A percentile compares a stretch with the other conserved stretches of the same genome.
phyloP scores from a whole-genome alignment of 306 rosid genomes.

The Mimosa pudica region DNA sequence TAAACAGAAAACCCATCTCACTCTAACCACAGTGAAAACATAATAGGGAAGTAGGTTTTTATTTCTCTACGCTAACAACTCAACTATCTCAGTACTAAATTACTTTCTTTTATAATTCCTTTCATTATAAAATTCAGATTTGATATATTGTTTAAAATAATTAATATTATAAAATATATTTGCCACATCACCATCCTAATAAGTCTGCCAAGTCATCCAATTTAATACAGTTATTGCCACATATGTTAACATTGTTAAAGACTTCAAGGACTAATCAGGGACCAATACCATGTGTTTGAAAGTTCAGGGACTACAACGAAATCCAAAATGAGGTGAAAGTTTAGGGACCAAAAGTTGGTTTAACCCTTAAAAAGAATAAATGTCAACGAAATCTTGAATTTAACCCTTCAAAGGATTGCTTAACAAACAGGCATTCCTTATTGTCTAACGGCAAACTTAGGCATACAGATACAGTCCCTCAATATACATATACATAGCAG shows the following conservation, averaged over 20 bases:
- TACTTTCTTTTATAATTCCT: background rate
- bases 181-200: too few relatives aligned
- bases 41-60: background rate
- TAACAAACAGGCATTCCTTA: background rate
- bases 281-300: too few relatives aligned
- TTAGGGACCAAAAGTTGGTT: too few relatives aligned
- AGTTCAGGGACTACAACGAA: too few relatives aligned
- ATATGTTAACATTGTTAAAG: too few relatives aligned
- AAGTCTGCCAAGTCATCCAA: too few relatives aligned
- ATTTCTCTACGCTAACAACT: constrained; percentile 18
- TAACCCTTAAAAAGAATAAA: background rate
- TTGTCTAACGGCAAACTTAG: background rate
- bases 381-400: background rate
- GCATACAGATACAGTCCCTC: background rate
- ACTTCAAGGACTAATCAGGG: too few relatives aligned
- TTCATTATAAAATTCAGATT: too few relatives aligned
- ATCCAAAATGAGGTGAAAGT: too few relatives aligned
- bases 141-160: too few relatives aligned
- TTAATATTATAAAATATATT: too few relatives aligned
- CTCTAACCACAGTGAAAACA: background rate
- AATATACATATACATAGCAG: background rate
- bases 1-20: background rate
- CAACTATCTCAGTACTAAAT: background rate
- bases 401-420: background rate
- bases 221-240: too few relatives aligned